Conservation (phyloP, 768 basidiomycete species). For the Favolaschia claudopus region DNA sequence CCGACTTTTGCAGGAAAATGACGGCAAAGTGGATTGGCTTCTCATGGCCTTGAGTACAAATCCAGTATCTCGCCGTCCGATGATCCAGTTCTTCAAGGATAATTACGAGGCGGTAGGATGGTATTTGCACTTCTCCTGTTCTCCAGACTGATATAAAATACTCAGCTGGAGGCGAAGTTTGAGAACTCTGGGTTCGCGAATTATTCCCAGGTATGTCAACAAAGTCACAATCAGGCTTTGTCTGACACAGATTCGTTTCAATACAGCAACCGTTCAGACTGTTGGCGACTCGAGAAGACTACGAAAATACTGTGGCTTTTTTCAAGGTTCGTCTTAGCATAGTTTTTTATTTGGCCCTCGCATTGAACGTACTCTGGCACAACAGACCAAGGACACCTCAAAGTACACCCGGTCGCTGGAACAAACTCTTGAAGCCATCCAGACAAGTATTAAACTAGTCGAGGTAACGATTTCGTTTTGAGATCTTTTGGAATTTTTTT, state of each 20-base stretch:
- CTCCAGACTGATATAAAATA: not conserved
- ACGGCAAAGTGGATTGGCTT: constrained; percentile 50
- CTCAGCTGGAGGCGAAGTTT: not conserved
- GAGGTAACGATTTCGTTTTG: too few species aligned
- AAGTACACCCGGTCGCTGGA: constrained; percentile 51
- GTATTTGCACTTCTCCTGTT: not conserved
- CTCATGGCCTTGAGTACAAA: constrained; percentile 51
- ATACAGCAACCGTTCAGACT: constrained; percentile 1
- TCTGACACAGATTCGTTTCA: not conserved
- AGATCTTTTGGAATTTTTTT: too few species aligned
- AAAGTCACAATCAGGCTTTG: not conserved
- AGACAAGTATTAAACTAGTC: constrained; percentile 53
- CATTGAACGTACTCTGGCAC: not conserved
- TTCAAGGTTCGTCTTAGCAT: constrained; percentile 6
- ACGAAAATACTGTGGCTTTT: constrained; percentile 4
- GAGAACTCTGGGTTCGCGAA: constrained; percentile 2
- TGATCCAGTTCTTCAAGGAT: constrained; percentile 54
- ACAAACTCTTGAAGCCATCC: constrained; percentile 58
- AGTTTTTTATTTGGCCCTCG: not conserved
- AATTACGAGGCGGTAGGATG: constrained; percentile 53
- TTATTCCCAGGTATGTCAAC: constrained; percentile 5
- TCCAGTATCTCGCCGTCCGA: constrained; percentile 44
- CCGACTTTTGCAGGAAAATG: constrained; percentile 45
- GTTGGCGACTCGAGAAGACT: not conserved
- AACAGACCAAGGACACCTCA: constrained; percentile 51